Base-by-base conservation (phyloP, 176 grass and related monocot genomes). In the Cymbopogon citratus region DNA sequence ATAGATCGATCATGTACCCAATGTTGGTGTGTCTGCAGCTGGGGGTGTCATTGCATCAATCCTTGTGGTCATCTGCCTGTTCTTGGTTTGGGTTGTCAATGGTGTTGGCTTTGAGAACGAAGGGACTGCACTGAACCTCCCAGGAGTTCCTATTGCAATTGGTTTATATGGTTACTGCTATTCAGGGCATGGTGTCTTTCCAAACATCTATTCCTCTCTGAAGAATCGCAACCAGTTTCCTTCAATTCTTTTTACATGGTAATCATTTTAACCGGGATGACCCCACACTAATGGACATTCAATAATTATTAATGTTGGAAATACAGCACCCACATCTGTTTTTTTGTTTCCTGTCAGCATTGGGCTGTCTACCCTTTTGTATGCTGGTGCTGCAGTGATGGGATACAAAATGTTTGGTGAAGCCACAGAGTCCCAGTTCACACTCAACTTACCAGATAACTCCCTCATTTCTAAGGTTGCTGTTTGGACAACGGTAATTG, bases 341-440 rank as follows among this genome's bases (percentile, higher is more conserved):
- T 39, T 76, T 89, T 26, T 39, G 36, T 73, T 79, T 79, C 4
- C 63, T 36, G 56, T 85, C 56, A 98, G 95, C 85, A 93, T 98
- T 74, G 65, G 48, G 40, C 66, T 98, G 29, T 93, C 86, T 66
- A 92, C 92, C 13, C 6, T 79, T 51, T 81, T 98, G 82, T 98
- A 90, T 63, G 86, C 86, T 6, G 76, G 82, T 24, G 85, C 83
- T 48, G 92, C 86, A 1, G 83, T 89, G 21, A 78, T 86, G 62
- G 95, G 95, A 27, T 98, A 94, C 57, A 86, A 88, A 76, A 98
- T 98, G 95, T 94, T 93, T 80, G 92, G 95, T 39, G 95, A 94
- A 73, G 71, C 86, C 19, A 92, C 95, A 0, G 19, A 81, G 71
- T 98, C 95, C n/a, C 92, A 94, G 64, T 92, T 94, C 80, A 97